phyloP scores from a whole-genome alignment of 2,329 filamentous ascomycete genomes.

The Elsinoe fawcettii region DNA sequence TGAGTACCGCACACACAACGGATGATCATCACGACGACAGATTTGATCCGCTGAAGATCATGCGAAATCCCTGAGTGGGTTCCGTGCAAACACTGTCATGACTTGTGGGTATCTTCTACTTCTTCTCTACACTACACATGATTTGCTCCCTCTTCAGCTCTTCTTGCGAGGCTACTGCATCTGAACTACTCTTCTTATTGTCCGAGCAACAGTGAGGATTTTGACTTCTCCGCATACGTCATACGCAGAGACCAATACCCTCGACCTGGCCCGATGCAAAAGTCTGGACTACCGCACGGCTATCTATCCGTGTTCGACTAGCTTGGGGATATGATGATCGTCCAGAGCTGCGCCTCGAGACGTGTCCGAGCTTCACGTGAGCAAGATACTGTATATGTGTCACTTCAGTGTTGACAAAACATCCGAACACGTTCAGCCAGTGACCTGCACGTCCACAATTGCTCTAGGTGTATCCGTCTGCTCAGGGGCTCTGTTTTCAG shows the following conservation, averaged over 20 bases:
- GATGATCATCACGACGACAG: conserved; percentile 12
- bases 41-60: conserved; percentile 7
- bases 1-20: neutral
- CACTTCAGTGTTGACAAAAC: neutral
- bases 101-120: neutral
- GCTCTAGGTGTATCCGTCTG: neutral
- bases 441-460: neutral
- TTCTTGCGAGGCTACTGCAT: neutral
- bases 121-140: neutral
- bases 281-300: neutral
- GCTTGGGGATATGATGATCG: neutral
- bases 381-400: neutral
- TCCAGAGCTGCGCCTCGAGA: neutral
- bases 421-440: neutral
- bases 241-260: neutral
- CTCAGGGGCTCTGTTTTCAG: neutral
- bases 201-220: conserved; percentile 12
- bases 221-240: conserved; percentile 11
- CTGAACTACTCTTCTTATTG: neutral
- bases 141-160: neutral
- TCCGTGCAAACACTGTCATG: neutral
- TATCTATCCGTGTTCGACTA: neutral
- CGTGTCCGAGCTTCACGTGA: neutral
- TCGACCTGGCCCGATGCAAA: neutral
- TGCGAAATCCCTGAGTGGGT: neutral